These are phyloP conservation scores for Oryza meridionalis DNA, from an alignment of 176 grass and related monocot genomes.

Conservation along the genomic window DNA sequence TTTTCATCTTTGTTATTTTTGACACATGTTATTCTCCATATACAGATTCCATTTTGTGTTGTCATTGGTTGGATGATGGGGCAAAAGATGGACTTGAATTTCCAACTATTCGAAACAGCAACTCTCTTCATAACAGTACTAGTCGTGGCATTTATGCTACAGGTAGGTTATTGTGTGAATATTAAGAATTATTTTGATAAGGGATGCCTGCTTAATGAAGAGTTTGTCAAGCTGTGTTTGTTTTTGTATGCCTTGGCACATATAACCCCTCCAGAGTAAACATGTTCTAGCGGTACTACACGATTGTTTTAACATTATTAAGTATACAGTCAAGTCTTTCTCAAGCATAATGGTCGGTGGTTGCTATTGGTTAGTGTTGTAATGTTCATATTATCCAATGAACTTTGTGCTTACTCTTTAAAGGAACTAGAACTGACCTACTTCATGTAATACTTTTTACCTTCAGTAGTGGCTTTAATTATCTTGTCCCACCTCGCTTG, in stretches of 20 bases:
- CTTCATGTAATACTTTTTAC: not conserved
- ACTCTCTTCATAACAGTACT: slow-evolving; percentile 94
- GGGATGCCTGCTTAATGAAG: not conserved
- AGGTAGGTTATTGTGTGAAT: slow-evolving; percentile 56
- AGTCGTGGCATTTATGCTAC: slow-evolving; percentile 95
- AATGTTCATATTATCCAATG: not conserved
- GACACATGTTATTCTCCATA: slow-evolving; percentile 7
- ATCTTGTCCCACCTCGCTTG: not conserved
- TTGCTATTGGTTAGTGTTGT: not conserved
- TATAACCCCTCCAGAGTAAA: not conserved
- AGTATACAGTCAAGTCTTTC: no score
- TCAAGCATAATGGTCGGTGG: no score
- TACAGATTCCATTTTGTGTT: slow-evolving; percentile 94
- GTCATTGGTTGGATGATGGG: slow-evolving; percentile 96
- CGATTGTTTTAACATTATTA: not conserved
- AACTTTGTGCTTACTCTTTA: not conserved
- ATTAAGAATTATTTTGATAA: slow-evolving; percentile 2
- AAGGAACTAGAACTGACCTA: not conserved
- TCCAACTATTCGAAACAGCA: slow-evolving; percentile 94
- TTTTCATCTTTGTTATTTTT: slow-evolving; percentile 16
- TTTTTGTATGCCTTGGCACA: not conserved
- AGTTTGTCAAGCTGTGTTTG: not conserved
- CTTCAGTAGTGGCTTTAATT: not conserved
- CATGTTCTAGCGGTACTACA: not conserved
- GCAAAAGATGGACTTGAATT: slow-evolving; percentile 92